Evolutionary conservation across 768 basidiomycete genomes (phyloP).

Genomic region (Mycena filopes): DNA sequence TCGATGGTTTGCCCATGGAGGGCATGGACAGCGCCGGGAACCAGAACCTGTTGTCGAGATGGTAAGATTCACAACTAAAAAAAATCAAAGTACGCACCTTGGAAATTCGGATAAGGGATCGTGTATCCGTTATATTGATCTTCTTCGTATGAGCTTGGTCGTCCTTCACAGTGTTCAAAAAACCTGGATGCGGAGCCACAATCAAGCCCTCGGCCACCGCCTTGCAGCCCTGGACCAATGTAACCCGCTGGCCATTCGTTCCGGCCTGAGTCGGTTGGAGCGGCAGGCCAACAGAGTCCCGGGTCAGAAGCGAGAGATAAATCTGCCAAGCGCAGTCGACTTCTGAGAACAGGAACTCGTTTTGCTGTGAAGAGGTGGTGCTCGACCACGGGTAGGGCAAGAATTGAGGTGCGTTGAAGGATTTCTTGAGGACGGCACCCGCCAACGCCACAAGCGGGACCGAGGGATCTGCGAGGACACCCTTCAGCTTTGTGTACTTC

Average conservation of each 20-base stretch:
- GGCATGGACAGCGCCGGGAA: conserved; percentile 2
- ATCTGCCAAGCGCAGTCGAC: too few species aligned
- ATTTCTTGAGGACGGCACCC: too few species aligned
- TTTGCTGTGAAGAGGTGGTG: neutral
- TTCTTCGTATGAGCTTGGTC: neutral
- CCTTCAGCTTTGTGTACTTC: too few species aligned
- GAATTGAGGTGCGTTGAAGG: neutral
- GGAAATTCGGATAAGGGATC: neutral
- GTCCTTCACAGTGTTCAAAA: too few species aligned
- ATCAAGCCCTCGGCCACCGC: conserved; percentile 2
- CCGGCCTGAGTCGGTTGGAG: neutral
- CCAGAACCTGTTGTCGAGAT: conserved; percentile 2
- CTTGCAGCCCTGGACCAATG: conserved; percentile 3
- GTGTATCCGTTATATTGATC: neutral
- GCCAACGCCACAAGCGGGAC: too few species aligned
- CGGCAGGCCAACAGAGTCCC: neutral
- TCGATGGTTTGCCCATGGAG: conserved; percentile 5
- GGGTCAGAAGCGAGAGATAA: neutral
- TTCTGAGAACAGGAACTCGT: neutral
- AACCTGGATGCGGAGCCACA: neutral
- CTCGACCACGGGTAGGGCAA: neutral
- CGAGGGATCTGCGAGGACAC: too few species aligned
- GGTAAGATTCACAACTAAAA: too few species aligned
- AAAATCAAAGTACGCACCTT: neutral
- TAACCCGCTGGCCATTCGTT: neutral